Evolutionary conservation across 2,329 filamentous ascomycete genomes (phyloP).

Genomic region (Talaromyces sp.): DNA sequence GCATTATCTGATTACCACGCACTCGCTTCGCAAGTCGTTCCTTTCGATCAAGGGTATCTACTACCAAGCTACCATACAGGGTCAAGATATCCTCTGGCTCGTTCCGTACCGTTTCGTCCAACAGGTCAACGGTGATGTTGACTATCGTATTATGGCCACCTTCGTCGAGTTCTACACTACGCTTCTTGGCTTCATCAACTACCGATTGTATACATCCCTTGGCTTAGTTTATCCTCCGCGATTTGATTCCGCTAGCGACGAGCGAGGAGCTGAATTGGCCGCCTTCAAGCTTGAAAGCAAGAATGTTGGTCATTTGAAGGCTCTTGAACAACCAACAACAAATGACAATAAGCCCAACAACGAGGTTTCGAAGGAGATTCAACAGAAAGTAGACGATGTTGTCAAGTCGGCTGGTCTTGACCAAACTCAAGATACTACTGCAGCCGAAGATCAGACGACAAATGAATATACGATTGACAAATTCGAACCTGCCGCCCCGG

Average conservation of each 20-base stretch:
- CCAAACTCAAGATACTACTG: conserved; percentile 39
- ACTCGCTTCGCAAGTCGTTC: conserved; percentile 92
- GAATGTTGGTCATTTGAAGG: conserved; percentile 44
- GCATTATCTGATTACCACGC: conserved; percentile 90
- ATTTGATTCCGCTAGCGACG: conserved; percentile 81
- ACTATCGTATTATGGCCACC: conserved; percentile 98
- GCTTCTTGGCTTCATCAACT: conserved; percentile 92
- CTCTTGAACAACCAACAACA: conserved; percentile 49
- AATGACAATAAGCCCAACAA: conserved; percentile 49
- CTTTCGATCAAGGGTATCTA: conserved; percentile 99
- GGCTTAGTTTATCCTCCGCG: conserved; percentile 94
- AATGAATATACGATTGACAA: conserved; percentile 71
- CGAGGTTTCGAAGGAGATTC: conserved; percentile 64
- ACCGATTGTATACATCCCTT: conserved; percentile 82
- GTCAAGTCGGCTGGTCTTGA: conserved; percentile 39
- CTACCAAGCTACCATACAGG: conserved; percentile 95
- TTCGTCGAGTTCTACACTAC: conserved; percentile 99
- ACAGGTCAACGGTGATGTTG: conserved; percentile 84
- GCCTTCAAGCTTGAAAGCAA: conserved; percentile 87
- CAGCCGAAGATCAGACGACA: conserved; percentile 45
- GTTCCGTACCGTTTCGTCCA: conserved; percentile 98
- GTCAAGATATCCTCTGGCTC: conserved; percentile 94
- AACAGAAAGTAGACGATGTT: conserved; percentile 60
- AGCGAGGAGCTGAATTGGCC: conserved; percentile 80
- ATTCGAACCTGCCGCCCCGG: conserved; percentile 77